phyloP scores from a whole-genome alignment of 129 eudicot species.

The Logfia minima region DNA sequence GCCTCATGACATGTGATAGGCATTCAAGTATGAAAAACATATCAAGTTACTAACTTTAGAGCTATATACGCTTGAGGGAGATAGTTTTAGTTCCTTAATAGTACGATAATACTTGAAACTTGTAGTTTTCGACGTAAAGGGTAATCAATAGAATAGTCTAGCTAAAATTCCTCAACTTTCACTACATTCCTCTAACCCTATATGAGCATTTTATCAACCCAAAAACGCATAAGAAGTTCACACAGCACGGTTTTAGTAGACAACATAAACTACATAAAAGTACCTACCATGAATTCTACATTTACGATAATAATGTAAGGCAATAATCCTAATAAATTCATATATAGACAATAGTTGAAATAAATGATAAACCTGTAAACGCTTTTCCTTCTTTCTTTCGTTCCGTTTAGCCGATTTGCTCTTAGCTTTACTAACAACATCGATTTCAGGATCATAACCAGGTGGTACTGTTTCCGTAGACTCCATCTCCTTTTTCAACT shows the following conservation, averaged over 20 bases:
- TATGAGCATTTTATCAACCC: background rate
- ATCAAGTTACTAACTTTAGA: background rate
- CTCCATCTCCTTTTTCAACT: constrained; percentile 88
- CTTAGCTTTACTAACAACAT: constrained; percentile 62
- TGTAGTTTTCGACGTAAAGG: background rate
- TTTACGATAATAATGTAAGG: background rate
- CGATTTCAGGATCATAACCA: constrained; percentile 67
- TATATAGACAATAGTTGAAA: background rate
- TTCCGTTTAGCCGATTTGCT: constrained; percentile 89
- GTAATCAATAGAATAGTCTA: background rate
- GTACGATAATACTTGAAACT: background rate
- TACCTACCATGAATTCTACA: background rate
- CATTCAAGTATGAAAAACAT: background rate
- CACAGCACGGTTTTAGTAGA: background rate
- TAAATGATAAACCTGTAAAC: constrained; percentile 58
- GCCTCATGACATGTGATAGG: background rate
- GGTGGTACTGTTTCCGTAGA: constrained; percentile 67
- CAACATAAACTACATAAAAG: background rate
- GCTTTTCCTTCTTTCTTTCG: constrained; percentile 90
- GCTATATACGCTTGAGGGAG: background rate
- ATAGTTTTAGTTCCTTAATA: background rate
- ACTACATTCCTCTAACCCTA: background rate
- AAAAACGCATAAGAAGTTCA: background rate
- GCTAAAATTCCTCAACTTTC: background rate
- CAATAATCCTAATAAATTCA: background rate